phyloP scores from a whole-genome alignment of 2,329 filamentous ascomycete species.

The Talaromyces sp. region DNA sequence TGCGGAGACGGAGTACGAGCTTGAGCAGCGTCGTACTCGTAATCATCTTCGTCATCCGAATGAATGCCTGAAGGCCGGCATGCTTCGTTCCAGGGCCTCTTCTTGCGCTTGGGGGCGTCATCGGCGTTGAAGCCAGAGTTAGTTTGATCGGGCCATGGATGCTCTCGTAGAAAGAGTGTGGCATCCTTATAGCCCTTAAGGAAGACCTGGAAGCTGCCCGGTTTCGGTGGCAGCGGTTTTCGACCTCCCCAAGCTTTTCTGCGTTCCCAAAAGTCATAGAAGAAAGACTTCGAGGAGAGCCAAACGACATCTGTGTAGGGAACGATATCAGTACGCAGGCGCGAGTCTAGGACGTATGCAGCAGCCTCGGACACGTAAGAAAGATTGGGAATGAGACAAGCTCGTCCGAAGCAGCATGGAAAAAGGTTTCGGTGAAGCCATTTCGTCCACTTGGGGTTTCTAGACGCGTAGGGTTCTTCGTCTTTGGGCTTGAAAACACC shows the following conservation, averaged over 20 bases:
- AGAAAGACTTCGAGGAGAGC: constrained; percentile 92
- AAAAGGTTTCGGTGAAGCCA: constrained; percentile 98
- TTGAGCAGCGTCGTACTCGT: constrained; percentile 35
- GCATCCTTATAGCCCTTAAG: constrained; percentile 96
- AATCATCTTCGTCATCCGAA: constrained; percentile 59
- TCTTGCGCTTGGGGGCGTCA: constrained; percentile 62
- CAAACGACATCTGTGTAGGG: constrained; percentile 95
- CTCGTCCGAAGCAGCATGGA: constrained; percentile 92
- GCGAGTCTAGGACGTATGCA: constrained; percentile 87
- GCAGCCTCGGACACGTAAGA: constrained; percentile 98
- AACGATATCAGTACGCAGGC: constrained; percentile 84
- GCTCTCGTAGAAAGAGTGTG: constrained; percentile 87
- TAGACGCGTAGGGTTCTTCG: constrained; percentile 93
- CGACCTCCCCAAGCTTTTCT: constrained; percentile 81
- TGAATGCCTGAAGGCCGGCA: constrained; percentile 64
- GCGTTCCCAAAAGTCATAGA: constrained; percentile 96
- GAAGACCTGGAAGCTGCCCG: constrained; percentile 96
- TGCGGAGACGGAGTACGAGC: constrained; percentile 38
- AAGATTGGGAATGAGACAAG: constrained; percentile 92
- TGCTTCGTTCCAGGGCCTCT: constrained; percentile 71
- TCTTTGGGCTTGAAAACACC: constrained; percentile 99
- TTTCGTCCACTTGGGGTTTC: constrained; percentile 99
- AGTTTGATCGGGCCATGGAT: constrained; percentile 94
- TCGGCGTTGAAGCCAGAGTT: constrained; percentile 62
- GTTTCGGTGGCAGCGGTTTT: constrained; percentile 80